Percentiles rank a stretch among this genome's conserved stretches.
Conservation (phyloP, 805 yeast species). For the Barnettozyma botsteinii region DNA sequence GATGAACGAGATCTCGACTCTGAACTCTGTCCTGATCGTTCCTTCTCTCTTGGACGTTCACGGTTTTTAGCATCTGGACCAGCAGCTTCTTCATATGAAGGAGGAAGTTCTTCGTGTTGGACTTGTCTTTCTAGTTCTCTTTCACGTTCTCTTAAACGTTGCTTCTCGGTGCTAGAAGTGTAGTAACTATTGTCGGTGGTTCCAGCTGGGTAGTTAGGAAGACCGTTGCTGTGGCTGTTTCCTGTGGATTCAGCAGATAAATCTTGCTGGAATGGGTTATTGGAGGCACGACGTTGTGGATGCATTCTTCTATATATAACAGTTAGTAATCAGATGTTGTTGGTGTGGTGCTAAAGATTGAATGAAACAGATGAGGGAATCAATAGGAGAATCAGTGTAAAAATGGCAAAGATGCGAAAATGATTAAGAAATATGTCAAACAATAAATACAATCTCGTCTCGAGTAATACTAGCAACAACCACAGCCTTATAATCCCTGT, state of each 20-base stretch:
- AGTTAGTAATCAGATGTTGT: slow-evolving; percentile 13
- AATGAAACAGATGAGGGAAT: too few species aligned
- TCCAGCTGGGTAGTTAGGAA: slow-evolving; percentile 29
- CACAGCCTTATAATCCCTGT: too few species aligned
- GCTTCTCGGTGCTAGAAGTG: slow-evolving; percentile 24
- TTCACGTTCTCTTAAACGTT: slow-evolving; percentile 15
- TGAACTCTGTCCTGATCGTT: slow-evolving; percentile 17
- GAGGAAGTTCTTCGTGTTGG: slow-evolving; percentile 38
- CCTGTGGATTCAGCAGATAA: slow-evolving; percentile 34
- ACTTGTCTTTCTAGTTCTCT: slow-evolving; percentile 16
- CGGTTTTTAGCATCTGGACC: slow-evolving; percentile 36
- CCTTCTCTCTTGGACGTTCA: slow-evolving; percentile 53
- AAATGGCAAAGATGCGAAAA: not conserved
- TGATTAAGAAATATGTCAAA: too few species aligned
- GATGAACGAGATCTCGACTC: slow-evolving; percentile 20
- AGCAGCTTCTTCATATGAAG: slow-evolving; percentile 67
- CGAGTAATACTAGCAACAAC: too few species aligned
- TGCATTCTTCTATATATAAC: slow-evolving; percentile 15
- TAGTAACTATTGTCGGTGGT: slow-evolving; percentile 25
- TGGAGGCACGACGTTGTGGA: slow-evolving; percentile 27
- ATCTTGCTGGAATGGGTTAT: slow-evolving; percentile 51
- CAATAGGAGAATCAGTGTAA: not conserved
- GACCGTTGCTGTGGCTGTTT: slow-evolving; percentile 21
- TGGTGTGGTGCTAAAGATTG: too few species aligned
- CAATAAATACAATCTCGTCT: too few species aligned